Conservation (phyloP, 2,329 filamentous ascomycete genomes). For the Alternaria gaisen region DNA sequence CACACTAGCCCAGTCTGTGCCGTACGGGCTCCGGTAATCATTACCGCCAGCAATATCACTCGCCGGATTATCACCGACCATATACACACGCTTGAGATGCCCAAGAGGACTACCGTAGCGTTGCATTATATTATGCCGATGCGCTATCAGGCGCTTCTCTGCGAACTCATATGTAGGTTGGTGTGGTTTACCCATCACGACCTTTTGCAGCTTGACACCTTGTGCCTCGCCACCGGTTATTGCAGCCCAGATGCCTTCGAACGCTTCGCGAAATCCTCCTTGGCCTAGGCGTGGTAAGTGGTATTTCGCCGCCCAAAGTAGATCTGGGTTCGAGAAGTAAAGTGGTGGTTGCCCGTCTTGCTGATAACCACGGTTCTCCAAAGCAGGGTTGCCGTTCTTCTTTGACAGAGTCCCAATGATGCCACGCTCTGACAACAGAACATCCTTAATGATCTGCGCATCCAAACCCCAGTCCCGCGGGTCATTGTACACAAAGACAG, state of each 20-base stretch:
- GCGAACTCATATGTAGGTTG: slow-evolving; percentile 83
- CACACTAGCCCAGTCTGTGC: slow-evolving; percentile 79
- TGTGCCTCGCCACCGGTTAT: slow-evolving; percentile 67
- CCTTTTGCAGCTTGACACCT: slow-evolving; percentile 67
- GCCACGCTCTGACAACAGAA: slow-evolving; percentile 80
- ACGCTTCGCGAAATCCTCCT: slow-evolving; percentile 84
- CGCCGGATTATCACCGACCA: slow-evolving; percentile 81
- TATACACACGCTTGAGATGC: slow-evolving; percentile 80
- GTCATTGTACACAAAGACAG: slow-evolving; percentile 94
- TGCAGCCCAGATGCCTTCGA: slow-evolving; percentile 80
- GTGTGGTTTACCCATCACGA: slow-evolving; percentile 84
- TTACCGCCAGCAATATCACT: slow-evolving; percentile 92
- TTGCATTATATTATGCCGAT: slow-evolving; percentile 63
- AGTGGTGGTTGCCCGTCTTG: slow-evolving; percentile 80
- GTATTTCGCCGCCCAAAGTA: slow-evolving; percentile 88
- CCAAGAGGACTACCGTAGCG: slow-evolving; percentile 33
- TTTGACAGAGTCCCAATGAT: slow-evolving; percentile 80
- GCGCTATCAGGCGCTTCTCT: slow-evolving; percentile 73
- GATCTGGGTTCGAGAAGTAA: slow-evolving; percentile 89
- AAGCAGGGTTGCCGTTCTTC: slow-evolving; percentile 70
- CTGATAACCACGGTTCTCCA: slow-evolving; percentile 82
- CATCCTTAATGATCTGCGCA: slow-evolving; percentile 81
- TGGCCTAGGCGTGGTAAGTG: slow-evolving; percentile 88
- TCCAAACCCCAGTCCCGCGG: slow-evolving; percentile 96
- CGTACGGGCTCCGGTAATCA: slow-evolving; percentile 70